A percentile compares a stretch with the other conserved stretches of the same genome.
Conservation (phyloP, 2,329 filamentous ascomycete genomes). For the Seiridium cupressi region DNA sequence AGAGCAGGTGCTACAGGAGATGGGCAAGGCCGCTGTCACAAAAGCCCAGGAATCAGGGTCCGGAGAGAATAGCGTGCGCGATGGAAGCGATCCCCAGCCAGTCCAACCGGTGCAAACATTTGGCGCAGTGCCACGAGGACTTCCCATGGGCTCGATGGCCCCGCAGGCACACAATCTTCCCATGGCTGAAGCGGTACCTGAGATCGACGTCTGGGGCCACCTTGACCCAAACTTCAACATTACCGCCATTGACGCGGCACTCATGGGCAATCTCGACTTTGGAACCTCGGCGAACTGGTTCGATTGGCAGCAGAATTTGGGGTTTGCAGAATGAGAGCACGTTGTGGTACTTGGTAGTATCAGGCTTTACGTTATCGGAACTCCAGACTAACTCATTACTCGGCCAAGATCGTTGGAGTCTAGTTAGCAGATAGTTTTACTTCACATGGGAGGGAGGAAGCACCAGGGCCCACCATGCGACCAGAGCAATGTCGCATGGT, state of each 20-base stretch:
- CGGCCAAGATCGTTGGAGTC: too few relatives aligned
- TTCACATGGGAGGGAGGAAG: too few relatives aligned
- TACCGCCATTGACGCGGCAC: constrained; percentile 50
- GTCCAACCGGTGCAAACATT: constrained; percentile 6
- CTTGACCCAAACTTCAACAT: constrained; percentile 56
- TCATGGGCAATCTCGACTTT: constrained; percentile 55
- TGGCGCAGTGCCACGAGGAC: neutral
- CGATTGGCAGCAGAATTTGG: constrained; percentile 30
- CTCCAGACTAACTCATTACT: too few relatives aligned
- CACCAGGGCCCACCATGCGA: neutral
- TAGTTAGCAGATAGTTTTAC: too few relatives aligned
- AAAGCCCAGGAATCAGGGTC: constrained; percentile 33
- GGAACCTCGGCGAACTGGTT: constrained; percentile 51
- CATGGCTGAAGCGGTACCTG: constrained; percentile 40
- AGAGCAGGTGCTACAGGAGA: constrained; percentile 53
- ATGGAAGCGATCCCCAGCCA: constrained; percentile 16
- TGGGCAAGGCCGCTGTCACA: constrained; percentile 51
- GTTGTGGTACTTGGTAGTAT: too few relatives aligned
- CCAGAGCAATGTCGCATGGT: neutral
- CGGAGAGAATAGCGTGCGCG: constrained; percentile 15
- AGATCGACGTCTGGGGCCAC: constrained; percentile 53
- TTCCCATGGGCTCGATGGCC: neutral
- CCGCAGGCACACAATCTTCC: constrained; percentile 13
- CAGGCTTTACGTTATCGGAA: too few relatives aligned
- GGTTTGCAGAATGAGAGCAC: constrained; percentile 4